Percentiles rank a stretch among this genome's conserved stretches.
Evolutionary conservation across 129 eudicot genomes (phyloP).

Genomic region (Saussurea involucrata): DNA sequence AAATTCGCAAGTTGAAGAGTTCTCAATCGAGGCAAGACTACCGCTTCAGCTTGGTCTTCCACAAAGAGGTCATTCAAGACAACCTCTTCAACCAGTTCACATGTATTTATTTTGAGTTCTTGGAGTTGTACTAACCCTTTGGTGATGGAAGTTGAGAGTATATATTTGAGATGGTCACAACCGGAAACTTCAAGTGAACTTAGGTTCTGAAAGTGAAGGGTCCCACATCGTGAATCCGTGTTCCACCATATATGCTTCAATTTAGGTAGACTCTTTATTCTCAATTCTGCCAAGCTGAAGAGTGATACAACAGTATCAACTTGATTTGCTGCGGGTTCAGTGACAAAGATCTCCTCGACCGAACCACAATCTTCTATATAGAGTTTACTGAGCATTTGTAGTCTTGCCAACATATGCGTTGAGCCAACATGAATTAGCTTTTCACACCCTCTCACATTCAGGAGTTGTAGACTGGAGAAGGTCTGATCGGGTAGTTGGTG

Average conservation of each 20-base stretch:
- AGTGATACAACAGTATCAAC: slow-evolving; percentile 11
- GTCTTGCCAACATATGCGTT: slow-evolving; percentile 15
- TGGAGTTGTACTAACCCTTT: slow-evolving; percentile 28
- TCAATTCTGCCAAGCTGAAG: slow-evolving; percentile 18
- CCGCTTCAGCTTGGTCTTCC: neutral
- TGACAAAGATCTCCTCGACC: slow-evolving; percentile 28
- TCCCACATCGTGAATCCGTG: neutral
- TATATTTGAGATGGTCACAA: slow-evolving; percentile 24
- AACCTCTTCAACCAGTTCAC: slow-evolving; percentile 27
- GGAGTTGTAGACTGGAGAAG: slow-evolving; percentile 21
- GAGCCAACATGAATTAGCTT: slow-evolving; percentile 12
- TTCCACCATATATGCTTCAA: slow-evolving; percentile 37
- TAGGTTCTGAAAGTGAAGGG: slow-evolving; percentile 13
- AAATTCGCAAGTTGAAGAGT: slow-evolving; percentile 31
- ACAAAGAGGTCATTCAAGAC: neutral
- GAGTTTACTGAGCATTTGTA: slow-evolving; percentile 24
- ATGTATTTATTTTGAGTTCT: slow-evolving; percentile 21
- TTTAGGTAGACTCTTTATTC: slow-evolving; percentile 19
- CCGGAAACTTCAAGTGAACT: slow-evolving; percentile 23
- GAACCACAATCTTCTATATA: slow-evolving; percentile 26
- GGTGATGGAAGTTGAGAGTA: slow-evolving; percentile 20
- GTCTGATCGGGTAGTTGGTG: slow-evolving; percentile 16
- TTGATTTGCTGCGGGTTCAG: neutral
- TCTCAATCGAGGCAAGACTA: slow-evolving; percentile 16
- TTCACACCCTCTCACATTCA: slow-evolving; percentile 14